These are phyloP conservation scores for Ramularia collo-cygni DNA, from an alignment of 2,329 filamentous ascomycete species.

Conservation along the genomic window DNA sequence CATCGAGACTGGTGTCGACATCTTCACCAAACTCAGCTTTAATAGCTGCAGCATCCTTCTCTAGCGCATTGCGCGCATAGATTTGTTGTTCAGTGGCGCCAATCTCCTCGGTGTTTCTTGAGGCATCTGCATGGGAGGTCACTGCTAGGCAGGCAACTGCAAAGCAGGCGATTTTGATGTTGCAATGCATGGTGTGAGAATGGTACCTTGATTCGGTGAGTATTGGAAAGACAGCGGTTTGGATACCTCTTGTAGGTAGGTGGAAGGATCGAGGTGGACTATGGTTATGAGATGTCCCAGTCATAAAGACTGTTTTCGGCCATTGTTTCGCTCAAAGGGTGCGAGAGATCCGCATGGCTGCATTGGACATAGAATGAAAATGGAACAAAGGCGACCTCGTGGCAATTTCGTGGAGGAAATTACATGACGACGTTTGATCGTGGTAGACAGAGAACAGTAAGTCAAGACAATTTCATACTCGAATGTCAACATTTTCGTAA, in stretches of 20 bases:
- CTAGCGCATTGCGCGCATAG: constrained; percentile 3
- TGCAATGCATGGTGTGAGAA: neutral
- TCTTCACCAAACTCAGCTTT: constrained; percentile 3
- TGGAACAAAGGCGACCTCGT: no score
- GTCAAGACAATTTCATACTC: no score
- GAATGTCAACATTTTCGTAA: no score
- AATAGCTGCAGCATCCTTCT: constrained; percentile 1
- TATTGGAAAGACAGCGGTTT: neutral
- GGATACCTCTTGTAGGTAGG: neutral
- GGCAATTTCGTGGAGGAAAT: no score
- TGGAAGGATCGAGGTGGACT: neutral
- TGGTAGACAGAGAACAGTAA: no score
- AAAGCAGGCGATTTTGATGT: neutral
- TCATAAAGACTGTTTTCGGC: constrained; percentile 3
- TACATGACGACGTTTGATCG: no score
- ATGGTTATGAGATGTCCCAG: neutral
- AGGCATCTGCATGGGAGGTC: neutral
- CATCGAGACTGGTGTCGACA: constrained; percentile 8
- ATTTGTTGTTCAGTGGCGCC: constrained; percentile 1
- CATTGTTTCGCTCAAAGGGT: constrained; percentile 1
- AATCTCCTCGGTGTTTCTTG: neutral
- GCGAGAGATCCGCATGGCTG: no score
- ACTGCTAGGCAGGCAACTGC: neutral
- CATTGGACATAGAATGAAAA: no score
- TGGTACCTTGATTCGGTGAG: neutral